phyloP scores from a whole-genome alignment of 768 basidiomycete species.

The Suillus luteus region DNA sequence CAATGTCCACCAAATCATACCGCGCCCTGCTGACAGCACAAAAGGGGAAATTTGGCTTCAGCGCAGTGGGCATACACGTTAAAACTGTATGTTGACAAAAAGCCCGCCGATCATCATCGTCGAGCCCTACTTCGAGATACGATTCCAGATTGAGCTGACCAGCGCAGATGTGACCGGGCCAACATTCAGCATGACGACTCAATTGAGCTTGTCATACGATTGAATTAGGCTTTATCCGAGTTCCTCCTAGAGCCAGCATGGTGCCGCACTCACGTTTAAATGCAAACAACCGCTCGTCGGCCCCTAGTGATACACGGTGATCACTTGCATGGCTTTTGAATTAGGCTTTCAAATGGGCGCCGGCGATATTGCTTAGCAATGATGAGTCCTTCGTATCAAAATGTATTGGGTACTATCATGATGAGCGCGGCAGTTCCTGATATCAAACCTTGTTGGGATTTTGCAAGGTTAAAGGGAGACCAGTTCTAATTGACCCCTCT shows the following conservation, averaged over 20 bases:
- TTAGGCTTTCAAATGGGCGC: neutral
- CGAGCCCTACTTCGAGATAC: slow-evolving; percentile 1
- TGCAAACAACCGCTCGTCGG: neutral
- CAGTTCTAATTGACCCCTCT: no score
- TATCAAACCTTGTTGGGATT: slow-evolving; percentile 6
- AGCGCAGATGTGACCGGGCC: neutral
- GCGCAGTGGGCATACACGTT: neutral
- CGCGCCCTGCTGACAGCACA: neutral
- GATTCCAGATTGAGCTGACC: neutral
- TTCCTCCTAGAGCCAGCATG: neutral
- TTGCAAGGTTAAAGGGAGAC: neutral
- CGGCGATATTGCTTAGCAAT: neutral
- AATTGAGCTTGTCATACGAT: neutral
- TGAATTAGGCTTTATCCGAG: slow-evolving; percentile 8
- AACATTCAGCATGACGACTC: neutral
- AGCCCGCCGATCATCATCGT: neutral
- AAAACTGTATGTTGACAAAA: slow-evolving; percentile 4
- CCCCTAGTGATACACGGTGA: neutral
- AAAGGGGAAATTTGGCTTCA: slow-evolving; percentile 1
- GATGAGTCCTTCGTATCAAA: neutral
- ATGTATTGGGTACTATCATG: neutral
- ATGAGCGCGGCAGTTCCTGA: neutral
- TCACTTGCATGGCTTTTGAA: neutral
- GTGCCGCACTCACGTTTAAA: neutral
- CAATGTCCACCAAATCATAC: neutral